phyloP scores from a whole-genome alignment of 768 basidiomycete species.

The Amanita polypyramis region DNA sequence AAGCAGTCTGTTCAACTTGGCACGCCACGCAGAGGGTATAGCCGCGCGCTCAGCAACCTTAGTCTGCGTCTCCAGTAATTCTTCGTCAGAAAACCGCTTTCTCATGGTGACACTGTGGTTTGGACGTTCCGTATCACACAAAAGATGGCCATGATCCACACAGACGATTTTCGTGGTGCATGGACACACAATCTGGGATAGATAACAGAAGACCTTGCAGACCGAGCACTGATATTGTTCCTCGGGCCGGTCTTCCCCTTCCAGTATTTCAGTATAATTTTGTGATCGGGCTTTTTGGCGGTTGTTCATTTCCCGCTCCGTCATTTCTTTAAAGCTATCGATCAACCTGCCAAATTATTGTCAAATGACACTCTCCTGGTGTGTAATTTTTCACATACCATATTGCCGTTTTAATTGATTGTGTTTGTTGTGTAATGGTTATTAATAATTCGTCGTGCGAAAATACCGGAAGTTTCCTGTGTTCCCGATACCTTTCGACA shows the following conservation, averaged over 20 bases:
- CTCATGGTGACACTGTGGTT: constrained; percentile 48
- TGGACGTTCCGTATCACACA: constrained; percentile 47
- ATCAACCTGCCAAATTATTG: constrained; percentile 50
- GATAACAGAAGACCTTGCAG: constrained; percentile 93
- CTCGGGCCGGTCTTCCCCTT: constrained; percentile 75
- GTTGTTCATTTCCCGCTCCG: constrained; percentile 64
- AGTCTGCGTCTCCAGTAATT: constrained; percentile 54
- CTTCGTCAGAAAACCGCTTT: constrained; percentile 73
- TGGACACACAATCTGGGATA: constrained; percentile 81
- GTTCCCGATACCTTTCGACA: constrained; percentile 81
- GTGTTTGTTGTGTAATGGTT: constrained; percentile 95
- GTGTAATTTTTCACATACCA: constrained; percentile 47
- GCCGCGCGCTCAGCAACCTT: constrained; percentile 64
- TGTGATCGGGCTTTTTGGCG: constrained; percentile 52
- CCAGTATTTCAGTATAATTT: constrained; percentile 57
- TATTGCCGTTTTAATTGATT: constrained; percentile 83
- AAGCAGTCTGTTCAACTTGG: constrained; percentile 57
- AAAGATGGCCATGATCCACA: constrained; percentile 68
- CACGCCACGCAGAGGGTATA: constrained; percentile 66
- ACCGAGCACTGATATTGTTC: constrained; percentile 92
- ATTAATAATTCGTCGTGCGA: constrained; percentile 96
- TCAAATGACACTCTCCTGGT: neutral
- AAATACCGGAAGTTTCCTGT: constrained; percentile 91
- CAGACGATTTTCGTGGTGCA: constrained; percentile 78
- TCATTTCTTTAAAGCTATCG: constrained; percentile 82